These are phyloP conservation scores for Ajuga reptans DNA, from an alignment of 305 asterid species.

Conservation along the genomic window DNA sequence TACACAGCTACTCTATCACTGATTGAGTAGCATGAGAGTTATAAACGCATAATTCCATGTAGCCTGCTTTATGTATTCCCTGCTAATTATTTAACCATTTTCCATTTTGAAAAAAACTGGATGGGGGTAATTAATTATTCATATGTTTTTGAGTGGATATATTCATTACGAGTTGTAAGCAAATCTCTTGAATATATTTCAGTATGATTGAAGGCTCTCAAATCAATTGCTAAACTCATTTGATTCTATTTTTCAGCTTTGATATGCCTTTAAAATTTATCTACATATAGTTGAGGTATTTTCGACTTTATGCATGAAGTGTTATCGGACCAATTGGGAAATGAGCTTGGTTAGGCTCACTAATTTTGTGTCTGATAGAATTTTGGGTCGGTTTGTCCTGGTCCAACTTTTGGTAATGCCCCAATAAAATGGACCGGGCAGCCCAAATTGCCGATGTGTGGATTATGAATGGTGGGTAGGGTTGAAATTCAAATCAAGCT, in stretches of 20 bases:
- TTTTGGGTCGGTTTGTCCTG: too few relatives aligned
- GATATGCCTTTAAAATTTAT: not conserved
- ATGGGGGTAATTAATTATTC: constrained; percentile 3
- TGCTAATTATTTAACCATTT: not conserved
- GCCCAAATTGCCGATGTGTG: too few relatives aligned
- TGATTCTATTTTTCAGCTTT: not conserved
- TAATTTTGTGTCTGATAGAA: too few relatives aligned
- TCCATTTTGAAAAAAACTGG: not conserved
- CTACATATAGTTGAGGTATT: not conserved
- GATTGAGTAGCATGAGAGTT: constrained; percentile 14
- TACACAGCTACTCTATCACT: constrained; percentile 58
- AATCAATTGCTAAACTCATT: not conserved
- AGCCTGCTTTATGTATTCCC: not conserved
- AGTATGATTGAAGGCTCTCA: not conserved
- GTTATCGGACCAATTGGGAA: too few relatives aligned
- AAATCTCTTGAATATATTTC: not conserved
- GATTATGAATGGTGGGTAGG: too few relatives aligned
- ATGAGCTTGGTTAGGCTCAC: too few relatives aligned
- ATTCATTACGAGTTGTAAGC: not conserved
- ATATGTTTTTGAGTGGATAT: constrained; percentile 1
- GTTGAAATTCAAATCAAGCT: too few relatives aligned
- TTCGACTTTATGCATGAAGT: too few relatives aligned
- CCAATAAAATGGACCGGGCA: too few relatives aligned
- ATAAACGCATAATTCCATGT: not conserved
- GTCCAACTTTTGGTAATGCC: too few relatives aligned